A percentile compares a stretch with the other conserved stretches of the same genome.
Evolutionary conservation across 2,329 filamentous ascomycete genomes (phyloP).

Genomic region (Diaporthe amygdali): DNA sequence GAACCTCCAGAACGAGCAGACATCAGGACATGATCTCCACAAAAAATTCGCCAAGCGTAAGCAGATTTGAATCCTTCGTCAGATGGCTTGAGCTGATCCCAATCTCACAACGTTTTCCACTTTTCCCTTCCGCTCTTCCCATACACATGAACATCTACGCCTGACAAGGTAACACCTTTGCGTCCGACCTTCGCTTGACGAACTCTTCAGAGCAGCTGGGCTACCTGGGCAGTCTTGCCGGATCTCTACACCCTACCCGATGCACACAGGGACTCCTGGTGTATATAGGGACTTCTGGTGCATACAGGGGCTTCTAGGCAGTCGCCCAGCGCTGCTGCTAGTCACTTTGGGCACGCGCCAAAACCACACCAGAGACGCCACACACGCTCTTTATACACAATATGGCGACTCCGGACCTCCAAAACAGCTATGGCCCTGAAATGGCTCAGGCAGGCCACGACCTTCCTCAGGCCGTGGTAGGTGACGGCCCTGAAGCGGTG

Average conservation of each 20-base stretch:
- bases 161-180: not conserved
- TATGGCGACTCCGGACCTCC: slow-evolving; percentile 6
- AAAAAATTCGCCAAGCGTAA: not conserved
- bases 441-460: not conserved
- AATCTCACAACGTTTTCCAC: not conserved
- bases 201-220: not conserved
- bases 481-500: not conserved
- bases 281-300: too few relatives aligned
- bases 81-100: not conserved
- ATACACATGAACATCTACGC: not conserved
- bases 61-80: not conserved
- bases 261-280: too few relatives aligned
- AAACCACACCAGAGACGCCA: not conserved
- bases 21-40: not conserved
- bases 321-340: not conserved
- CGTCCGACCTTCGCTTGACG: not conserved
- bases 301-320: not conserved
- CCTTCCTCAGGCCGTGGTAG: not conserved
- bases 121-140: not conserved
- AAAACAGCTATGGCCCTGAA: slow-evolving; percentile 18
- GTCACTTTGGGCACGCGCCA: not conserved
- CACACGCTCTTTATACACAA: not conserved
- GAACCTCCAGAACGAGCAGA: too few relatives aligned
- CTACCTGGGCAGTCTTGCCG: not conserved
- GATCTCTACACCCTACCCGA: not conserved